Base-by-base conservation (phyloP, 257 asterid species). In the Solanum neorickii region DNA sequence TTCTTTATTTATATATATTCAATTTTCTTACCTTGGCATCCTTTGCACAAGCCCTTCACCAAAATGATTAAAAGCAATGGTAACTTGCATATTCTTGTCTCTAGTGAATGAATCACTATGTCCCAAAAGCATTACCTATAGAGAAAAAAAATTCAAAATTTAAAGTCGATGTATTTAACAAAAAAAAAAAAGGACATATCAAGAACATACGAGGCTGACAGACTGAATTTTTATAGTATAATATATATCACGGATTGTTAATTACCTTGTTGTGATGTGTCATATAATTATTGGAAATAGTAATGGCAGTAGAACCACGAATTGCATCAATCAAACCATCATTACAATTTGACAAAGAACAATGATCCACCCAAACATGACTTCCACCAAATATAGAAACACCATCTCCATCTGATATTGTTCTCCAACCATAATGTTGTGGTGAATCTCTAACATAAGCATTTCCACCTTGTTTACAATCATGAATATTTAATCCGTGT, bases 11-110 rank as follows among this genome's bases (percentile, higher is more conserved):
- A 37, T 37, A 37, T 37, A 37, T 6, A 13, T 41, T 75, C 3
- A 9, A 5, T 77, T 80, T 27, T 70, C 13, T 86, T 87, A 96
- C 99, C 99, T 94, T 2, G 99, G 98, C 99, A 96, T 96, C 86
- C 99, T 93, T 86, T 96, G 99, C 21, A 96, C 97, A 8, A 96
- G 94, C 75, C 97, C 99, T 92, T 94, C 98, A 10, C 98, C 98
- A 76, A 96, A 96, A 87, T 94, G 98, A 91, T 96, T 96, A 90
- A 96, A 96, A 14, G 99, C 98, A 78, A 96, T 94, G 44, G 99
- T 96, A 65, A 96, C 95, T 86, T 96, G 99, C 99, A 94, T 96
- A 60, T 60, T 93, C 94, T 93, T 95, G 86, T 96, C 99, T 7
- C 59, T 87, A 0, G 90, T 87, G 23, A 84, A 93, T 77, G 91